Percentiles rank a stretch among this genome's conserved stretches.
Conservation (phyloP, 2,329 filamentous ascomycete genomes). For the Fusarium sp. region DNA sequence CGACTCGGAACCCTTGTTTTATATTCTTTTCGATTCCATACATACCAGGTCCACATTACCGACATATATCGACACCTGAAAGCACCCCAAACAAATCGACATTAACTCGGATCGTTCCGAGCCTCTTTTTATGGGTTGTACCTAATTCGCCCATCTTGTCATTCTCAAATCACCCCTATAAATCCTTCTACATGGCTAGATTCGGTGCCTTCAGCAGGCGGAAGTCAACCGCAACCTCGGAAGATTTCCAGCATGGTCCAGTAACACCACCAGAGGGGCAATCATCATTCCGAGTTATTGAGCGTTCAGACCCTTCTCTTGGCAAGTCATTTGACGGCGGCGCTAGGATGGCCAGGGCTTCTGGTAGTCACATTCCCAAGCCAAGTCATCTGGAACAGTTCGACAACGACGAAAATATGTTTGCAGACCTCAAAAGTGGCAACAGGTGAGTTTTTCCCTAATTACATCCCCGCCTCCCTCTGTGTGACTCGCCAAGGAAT, state of each 20-base stretch:
- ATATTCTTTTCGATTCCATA: conserved; percentile 25
- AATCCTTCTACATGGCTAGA: conserved; percentile 67
- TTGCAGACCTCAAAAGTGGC: conserved; percentile 65
- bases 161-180: conserved; percentile 25
- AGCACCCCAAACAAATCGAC: conserved; percentile 18
- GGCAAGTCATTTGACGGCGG: conserved; percentile 65
- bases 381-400: conserved; percentile 52
- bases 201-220: conserved; percentile 70
- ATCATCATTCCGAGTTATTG: conserved; percentile 69
- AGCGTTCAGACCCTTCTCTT: conserved; percentile 60
- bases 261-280: conserved; percentile 55
- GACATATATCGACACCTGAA: conserved; percentile 38
- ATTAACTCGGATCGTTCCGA: conserved; percentile 14
- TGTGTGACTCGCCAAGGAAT: conserved; percentile 40
- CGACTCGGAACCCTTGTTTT: conserved; percentile 38
- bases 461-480: conserved; percentile 17
- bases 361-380: conserved; percentile 53
- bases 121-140: conserved; percentile 44
- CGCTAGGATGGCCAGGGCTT: conserved; percentile 56
- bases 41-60: conserved; percentile 11
- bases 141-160: conserved; percentile 37
- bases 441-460: conserved; percentile 62
- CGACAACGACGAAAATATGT: conserved; percentile 69
- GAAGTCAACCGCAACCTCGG: conserved; percentile 68
- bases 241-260: conserved; percentile 65